These are phyloP conservation scores for Ogataea hybrid DNA, from an alignment of 1,139 yeast species.

Conservation along the genomic window DNA sequence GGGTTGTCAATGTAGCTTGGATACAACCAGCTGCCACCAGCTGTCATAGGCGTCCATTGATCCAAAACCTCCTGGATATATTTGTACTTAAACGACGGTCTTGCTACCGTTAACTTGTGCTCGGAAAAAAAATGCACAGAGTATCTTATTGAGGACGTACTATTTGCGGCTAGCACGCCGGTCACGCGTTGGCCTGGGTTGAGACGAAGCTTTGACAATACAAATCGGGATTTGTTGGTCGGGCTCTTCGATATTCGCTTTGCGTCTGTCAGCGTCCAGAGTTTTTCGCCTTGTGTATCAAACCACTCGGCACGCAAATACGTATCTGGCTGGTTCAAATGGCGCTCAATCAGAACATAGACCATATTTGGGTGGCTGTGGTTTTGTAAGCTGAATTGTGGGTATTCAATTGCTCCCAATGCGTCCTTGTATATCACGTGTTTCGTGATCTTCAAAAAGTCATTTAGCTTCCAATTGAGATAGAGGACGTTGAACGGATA, in stretches of 20 bases:
- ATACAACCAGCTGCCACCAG: constrained; percentile 60
- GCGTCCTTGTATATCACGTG: constrained; percentile 19
- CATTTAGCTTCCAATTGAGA: constrained; percentile 54
- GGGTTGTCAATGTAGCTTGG: constrained; percentile 60
- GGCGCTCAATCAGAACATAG: constrained; percentile 51
- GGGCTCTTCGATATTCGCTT: constrained; percentile 12
- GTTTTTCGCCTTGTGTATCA: constrained; percentile 20
- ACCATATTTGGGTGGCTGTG: constrained; percentile 35
- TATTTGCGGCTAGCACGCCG: constrained; percentile 14
- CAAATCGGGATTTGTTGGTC: constrained; percentile 32
- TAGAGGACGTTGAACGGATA: constrained; percentile 39
- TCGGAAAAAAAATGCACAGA: constrained; percentile 38
- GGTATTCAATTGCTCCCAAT: constrained; percentile 35
- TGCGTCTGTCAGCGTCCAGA: constrained; percentile 7
- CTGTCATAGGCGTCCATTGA: constrained; percentile 44
- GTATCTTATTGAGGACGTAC: constrained; percentile 11
- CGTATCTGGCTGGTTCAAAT: constrained; percentile 27
- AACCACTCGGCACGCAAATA: constrained; percentile 27
- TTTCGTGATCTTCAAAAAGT: constrained; percentile 29
- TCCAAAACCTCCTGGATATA: constrained; percentile 36
- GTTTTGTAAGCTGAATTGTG: constrained; percentile 50
- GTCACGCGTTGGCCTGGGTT: constrained; percentile 31
- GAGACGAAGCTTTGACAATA: constrained; percentile 31
- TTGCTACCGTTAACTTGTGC: constrained; percentile 35
- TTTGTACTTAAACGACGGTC: constrained; percentile 33